Base-by-base conservation (phyloP, 106 monocot species). In the Acanthochlamys bracteata region DNA sequence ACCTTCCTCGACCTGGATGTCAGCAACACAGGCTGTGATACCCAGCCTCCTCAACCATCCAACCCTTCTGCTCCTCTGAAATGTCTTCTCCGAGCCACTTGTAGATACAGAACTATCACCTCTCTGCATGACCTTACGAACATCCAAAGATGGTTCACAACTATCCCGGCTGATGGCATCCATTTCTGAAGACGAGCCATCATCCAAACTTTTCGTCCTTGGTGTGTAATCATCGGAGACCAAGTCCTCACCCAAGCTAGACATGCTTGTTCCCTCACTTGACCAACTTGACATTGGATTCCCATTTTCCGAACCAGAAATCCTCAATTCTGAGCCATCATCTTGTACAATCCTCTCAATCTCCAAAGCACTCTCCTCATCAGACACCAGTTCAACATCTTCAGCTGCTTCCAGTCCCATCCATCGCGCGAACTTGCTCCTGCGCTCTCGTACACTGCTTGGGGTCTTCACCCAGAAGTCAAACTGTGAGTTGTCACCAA, bases 21-120 rank as follows among this genome's bases (percentile, higher is more conserved):
- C 75, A 10, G 70, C 78, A 71, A 87, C 69, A 69, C 82, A 88
- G 42, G 87, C 73, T 12, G 65, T 66, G 19, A 45, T 43, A 7
- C 87, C 82, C 62, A 96, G 72, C 65, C 66, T 77, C 74, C 60
- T 79, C 60, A 95, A 65, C 89, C 89, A 89, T 15, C 75, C 74
- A 21, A 24, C 72, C 33, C 53, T 80, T 40, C 75, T 84, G 53
- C 62, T 12, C 21, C 10, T 79, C 16, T 60, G 59, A 1, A 24
- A n/a, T 7, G 43, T 54, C 20, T 39, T 70, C 4, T 74, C 73
- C 0, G 71, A 64, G 39, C 59, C 75, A 21, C 70, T 66, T 39
- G 42, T 23, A 3, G 70, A 75, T 20, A 40, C 14, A n/a, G 53
- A 57, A 22, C 59, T 69, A 39, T 67, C 73, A 12, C 72, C 73